These are phyloP conservation scores for Rhizopogon salebrosus DNA, from an alignment of 768 basidiomycete genomes.

Conservation along the genomic window DNA sequence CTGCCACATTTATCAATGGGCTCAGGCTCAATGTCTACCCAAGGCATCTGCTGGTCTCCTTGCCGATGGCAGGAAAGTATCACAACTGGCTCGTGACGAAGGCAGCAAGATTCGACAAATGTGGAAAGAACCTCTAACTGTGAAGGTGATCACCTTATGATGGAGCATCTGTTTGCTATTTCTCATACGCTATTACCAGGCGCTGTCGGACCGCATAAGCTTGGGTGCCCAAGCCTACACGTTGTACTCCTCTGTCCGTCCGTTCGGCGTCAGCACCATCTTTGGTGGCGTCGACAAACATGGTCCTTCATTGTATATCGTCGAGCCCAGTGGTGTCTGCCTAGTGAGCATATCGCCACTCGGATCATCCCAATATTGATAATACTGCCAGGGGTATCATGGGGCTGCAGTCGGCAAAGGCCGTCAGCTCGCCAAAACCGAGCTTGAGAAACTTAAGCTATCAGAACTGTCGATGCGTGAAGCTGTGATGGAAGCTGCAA, in stretches of 20 bases:
- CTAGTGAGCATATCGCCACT: constrained; percentile 47
- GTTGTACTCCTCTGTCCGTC: constrained; percentile 94
- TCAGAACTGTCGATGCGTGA: constrained; percentile 74
- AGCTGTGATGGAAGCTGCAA: constrained; percentile 88
- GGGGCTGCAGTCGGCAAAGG: constrained; percentile 98
- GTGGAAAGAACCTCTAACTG: constrained; percentile 68
- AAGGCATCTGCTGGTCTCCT: constrained; percentile 92
- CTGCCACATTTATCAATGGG: neutral
- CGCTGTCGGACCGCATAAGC: constrained; percentile 72
- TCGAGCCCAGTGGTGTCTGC: constrained; percentile 93
- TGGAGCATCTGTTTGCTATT: constrained; percentile 24
- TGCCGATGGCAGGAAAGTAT: constrained; percentile 88
- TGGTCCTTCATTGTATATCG: constrained; percentile 81
- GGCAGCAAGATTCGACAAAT: constrained; percentile 65
- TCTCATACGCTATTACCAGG: constrained; percentile 25
- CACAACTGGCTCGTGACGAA: constrained; percentile 81
- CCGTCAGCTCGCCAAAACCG: constrained; percentile 96
- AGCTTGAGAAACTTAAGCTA: constrained; percentile 92
- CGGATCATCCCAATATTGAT: neutral
- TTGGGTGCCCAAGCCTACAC: constrained; percentile 95
- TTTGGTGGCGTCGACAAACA: constrained; percentile 84
- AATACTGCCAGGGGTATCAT: constrained; percentile 70
- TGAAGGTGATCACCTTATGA: constrained; percentile 55
- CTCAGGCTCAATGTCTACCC: constrained; percentile 1
- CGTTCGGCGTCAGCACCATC: constrained; percentile 93